Evolutionary conservation across 1,284 basidiomycete genomes (phyloP).

Genomic region (Apiotrichum mycotoxinovorans): DNA sequence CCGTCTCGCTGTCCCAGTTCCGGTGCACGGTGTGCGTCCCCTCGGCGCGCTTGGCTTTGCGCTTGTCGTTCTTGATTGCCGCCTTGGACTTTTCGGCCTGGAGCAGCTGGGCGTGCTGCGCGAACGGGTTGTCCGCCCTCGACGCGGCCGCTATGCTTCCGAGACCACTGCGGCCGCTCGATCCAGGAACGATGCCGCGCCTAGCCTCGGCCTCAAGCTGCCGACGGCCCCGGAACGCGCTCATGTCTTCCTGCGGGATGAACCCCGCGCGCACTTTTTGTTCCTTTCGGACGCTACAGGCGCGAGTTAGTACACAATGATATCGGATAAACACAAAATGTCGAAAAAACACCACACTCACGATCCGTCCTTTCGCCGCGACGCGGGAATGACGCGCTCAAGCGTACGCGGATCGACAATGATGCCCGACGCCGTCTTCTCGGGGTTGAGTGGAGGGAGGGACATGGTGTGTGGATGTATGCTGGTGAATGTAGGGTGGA

Average conservation of each 20-base stretch:
- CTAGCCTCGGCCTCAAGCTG: conserved; percentile 65
- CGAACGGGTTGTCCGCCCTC: conserved; percentile 28
- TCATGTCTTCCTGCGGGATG: conserved; percentile 89
- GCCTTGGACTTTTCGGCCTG: conserved; percentile 50
- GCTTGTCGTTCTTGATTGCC: conserved; percentile 71
- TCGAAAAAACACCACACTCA: too few relatives aligned
- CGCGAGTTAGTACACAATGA: too few relatives aligned
- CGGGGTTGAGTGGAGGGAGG: conserved; percentile 59
- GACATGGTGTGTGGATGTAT: not conserved
- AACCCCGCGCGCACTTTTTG: conserved; percentile 87
- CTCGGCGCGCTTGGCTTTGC: conserved; percentile 27
- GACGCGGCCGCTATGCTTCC: too few relatives aligned
- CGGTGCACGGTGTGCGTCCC: not conserved
- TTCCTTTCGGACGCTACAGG: conserved; percentile 86
- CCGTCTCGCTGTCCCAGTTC: conserved; percentile 33
- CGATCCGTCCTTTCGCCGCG: conserved; percentile 79
- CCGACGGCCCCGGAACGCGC: conserved; percentile 71
- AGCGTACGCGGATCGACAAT: conserved; percentile 74
- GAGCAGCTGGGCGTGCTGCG: conserved; percentile 15
- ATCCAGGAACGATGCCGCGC: conserved; percentile 36
- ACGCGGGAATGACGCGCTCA: conserved; percentile 82
- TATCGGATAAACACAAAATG: too few relatives aligned
- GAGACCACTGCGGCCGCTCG: not conserved
- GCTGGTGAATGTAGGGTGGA: too few relatives aligned
- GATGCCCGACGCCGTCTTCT: conserved; percentile 72